phyloP scores from a whole-genome alignment of 192 early-diverging fungal species.

The Geranomyces michiganensis region DNA sequence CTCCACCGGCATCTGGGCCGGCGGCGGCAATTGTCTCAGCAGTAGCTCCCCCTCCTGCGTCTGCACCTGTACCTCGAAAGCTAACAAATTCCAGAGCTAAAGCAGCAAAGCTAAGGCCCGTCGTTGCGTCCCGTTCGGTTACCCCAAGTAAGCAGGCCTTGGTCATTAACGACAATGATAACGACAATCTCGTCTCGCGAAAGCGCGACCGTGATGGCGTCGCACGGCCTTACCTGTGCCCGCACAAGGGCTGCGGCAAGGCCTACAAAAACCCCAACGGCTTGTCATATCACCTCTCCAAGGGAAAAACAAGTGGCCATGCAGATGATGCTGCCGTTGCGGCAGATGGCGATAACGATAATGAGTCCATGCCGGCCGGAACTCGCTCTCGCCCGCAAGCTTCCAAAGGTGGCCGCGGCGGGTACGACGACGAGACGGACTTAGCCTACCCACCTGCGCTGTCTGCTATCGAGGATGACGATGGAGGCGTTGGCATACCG shows the following conservation, averaged over 20 bases:
- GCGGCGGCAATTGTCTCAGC: too few species aligned
- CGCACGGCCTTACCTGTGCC: constrained; percentile 35
- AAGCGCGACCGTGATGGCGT: constrained; percentile 5
- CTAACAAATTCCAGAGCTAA: background rate
- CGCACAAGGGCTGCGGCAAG: constrained; percentile 36
- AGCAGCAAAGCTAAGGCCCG: background rate
- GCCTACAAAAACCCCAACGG: constrained; percentile 43
- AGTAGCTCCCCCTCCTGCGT: background rate
- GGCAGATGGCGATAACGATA: constrained; percentile 10
- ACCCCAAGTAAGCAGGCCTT: background rate
- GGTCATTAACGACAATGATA: background rate
- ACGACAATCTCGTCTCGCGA: constrained; percentile 7
- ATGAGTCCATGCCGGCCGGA: background rate
- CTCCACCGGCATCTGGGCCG: background rate
- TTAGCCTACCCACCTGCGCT: background rate
- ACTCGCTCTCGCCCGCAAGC: background rate
- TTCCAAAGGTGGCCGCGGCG: background rate
- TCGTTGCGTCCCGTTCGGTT: background rate
- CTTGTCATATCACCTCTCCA: constrained; percentile 34
- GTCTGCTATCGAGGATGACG: background rate
- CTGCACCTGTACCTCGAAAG: too few species aligned
- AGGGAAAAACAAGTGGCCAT: constrained; percentile 29
- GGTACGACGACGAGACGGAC: too few species aligned
- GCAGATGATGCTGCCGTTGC: background rate
- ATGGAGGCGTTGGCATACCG: constrained; percentile 17